Conservation (phyloP, 225 moss, liverwort and hornwort genomes). For the Neckera pumila region DNA sequence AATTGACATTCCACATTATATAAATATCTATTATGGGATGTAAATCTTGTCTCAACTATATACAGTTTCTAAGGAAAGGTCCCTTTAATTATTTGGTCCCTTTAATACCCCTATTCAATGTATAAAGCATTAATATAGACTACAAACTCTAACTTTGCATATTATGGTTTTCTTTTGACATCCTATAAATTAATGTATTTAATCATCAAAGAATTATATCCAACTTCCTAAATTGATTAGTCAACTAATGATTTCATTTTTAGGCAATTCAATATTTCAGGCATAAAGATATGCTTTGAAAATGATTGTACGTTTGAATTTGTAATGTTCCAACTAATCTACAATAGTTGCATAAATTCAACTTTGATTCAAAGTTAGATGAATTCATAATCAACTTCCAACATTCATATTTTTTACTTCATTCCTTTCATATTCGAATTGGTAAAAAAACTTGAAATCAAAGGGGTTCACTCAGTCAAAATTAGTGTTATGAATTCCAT, state of each 20-base stretch:
- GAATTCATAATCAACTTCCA: neutral
- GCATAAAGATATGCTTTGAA: neutral
- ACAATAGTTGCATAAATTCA: neutral
- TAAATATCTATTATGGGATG: too few relatives aligned
- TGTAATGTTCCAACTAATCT: neutral
- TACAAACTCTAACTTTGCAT: neutral
- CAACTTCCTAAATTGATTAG: neutral
- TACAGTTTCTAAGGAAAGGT: too few relatives aligned
- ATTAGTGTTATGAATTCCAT: neutral
- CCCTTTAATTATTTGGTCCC: too few relatives aligned
- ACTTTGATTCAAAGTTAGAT: neutral
- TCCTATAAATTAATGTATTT: neutral
- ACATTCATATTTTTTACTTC: neutral
- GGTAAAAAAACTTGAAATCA: neutral
- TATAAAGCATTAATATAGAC: too few relatives aligned
- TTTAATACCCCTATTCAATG: too few relatives aligned
- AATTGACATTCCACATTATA: too few relatives aligned
- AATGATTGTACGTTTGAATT: neutral
- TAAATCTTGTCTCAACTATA: too few relatives aligned
- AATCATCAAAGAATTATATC: neutral
- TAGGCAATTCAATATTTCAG: neutral
- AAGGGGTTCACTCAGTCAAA: rapidly evolving
- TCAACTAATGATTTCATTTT: neutral
- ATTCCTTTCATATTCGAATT: neutral
- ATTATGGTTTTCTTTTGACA: neutral